phyloP scores from a whole-genome alignment of 306 rosid species.

The Gleditsia sinensis region DNA sequence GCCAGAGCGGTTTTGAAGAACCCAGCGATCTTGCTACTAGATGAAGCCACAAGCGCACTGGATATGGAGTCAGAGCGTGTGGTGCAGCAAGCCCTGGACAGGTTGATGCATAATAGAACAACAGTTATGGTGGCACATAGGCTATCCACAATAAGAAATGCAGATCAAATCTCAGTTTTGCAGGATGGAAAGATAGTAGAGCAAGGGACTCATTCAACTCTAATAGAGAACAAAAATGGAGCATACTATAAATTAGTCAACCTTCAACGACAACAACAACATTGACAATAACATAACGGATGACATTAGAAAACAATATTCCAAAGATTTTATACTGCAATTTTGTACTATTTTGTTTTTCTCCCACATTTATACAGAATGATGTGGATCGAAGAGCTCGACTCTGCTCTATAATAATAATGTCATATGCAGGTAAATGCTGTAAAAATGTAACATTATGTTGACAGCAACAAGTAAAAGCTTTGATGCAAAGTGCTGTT shows the following conservation, averaged over 20 bases:
- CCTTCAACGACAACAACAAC: slow-evolving; percentile 68
- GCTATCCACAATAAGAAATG: slow-evolving; percentile 63
- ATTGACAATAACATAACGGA: slow-evolving; percentile 29
- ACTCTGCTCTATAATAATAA: not conserved
- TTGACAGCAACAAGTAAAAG: too few relatives aligned
- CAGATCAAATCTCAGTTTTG: slow-evolving; percentile 66
- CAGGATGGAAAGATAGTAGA: slow-evolving; percentile 71
- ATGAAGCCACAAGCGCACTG: slow-evolving; percentile 88
- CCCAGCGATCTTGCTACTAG: slow-evolving; percentile 74
- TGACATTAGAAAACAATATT: slow-evolving; percentile 22
- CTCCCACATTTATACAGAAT: not conserved
- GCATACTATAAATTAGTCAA: slow-evolving; percentile 74
- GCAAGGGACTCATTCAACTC: slow-evolving; percentile 63
- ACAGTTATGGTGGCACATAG: slow-evolving; percentile 68
- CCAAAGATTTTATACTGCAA: not conserved
- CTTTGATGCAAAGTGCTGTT: too few relatives aligned
- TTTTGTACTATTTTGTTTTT: not conserved
- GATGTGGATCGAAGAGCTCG: not conserved
- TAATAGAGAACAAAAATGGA: slow-evolving; percentile 56
- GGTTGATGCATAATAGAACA: slow-evolving; percentile 78
- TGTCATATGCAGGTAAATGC: not conserved
- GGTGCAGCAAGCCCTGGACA: slow-evolving; percentile 81
- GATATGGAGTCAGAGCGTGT: slow-evolving; percentile 76
- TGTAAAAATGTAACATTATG: not conserved
- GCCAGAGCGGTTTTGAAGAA: slow-evolving; percentile 83